These are phyloP conservation scores for Microstroma glucosiphilum DNA, from an alignment of 1,284 basidiomycete species.

Conservation along the genomic window DNA sequence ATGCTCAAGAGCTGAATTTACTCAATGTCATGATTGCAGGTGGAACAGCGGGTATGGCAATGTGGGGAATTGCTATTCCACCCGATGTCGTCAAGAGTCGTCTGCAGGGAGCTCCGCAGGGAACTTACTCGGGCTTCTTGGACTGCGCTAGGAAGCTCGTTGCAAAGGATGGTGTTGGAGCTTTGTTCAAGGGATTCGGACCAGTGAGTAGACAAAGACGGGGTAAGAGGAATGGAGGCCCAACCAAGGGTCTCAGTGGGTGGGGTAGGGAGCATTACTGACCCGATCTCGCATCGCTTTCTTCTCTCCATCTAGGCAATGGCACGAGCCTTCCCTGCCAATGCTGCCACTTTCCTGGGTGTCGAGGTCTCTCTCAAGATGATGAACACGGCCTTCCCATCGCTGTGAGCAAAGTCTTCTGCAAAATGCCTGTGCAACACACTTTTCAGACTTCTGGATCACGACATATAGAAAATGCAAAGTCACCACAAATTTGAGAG, in stretches of 20 bases:
- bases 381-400: conserved; percentile 61
- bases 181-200: conserved; percentile 94
- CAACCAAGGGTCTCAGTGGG: too few relatives aligned
- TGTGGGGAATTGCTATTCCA: conserved; percentile 56
- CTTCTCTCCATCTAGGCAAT: background rate
- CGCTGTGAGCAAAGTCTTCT: background rate
- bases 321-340: conserved; percentile 70
- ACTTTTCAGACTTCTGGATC: too few relatives aligned
- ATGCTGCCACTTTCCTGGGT: conserved; percentile 88
- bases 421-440: too few relatives aligned
- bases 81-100: conserved; percentile 71
- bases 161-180: conserved; percentile 77
- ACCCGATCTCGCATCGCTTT: conserved; percentile 5
- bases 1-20: conserved; percentile 75
- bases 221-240: too few relatives aligned
- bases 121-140: conserved; percentile 86
- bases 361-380: conserved; percentile 71
- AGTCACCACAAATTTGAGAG: too few relatives aligned
- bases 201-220: too few relatives aligned
- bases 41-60: conserved; percentile 89
- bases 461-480: too few relatives aligned
- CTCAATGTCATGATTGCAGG: conserved; percentile 84
- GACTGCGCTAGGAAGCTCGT: conserved; percentile 91
- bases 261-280: too few relatives aligned
- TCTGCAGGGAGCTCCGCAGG: conserved; percentile 90